Evolutionary conservation across 1,139 yeast species (phyloP), one percentile per base, ranked within the genome.

Genomic region (Saccharomyces hybrid): DNA sequence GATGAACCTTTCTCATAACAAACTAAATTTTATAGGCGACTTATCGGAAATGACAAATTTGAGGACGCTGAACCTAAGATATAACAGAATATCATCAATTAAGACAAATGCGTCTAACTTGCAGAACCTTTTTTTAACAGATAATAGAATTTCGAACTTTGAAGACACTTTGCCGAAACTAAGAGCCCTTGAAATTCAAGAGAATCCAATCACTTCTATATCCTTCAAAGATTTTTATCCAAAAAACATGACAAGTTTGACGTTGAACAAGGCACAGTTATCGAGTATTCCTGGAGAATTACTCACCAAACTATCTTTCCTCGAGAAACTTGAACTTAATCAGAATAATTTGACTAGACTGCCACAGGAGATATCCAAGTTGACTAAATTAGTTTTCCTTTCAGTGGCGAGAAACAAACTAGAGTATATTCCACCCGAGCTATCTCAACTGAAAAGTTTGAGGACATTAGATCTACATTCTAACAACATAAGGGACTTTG

Each of bases 171-270:
- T 86, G 66, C 79, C 79, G 44, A 78, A 78, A 51, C 73, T 88
- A 59, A 78, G 86, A 60, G 73, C 77, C 6, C 66, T 78, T 58
- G 77, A 80, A 66, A 69, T 82, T 59, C 88, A 84, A 66, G 78
- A 85, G 65, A 90, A 89, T 65, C 96, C 97, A 9, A 81, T 90
- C 51, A 88, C 96, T 2, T 84, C 85, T 5, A 78, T 88, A 58
- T 80, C 80, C 46, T 83, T 86, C 61, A 81, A 82, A 57, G 80
- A 81, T 28, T 73, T 76, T 49, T 75, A 79, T 47, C 77, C 86
- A 64, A 75, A 77, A 16, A 79, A 81, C 57, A 75, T 91, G 64
- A 85, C 93, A 1, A 82, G 85, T 26, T 74, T 91, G 55, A 90
- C 89, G 59, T 73, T 91, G 50, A 82, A 88, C 8, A 87, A 86